phyloP scores from a whole-genome alignment of 441 rosid genomes.

The Gossypium aridum region DNA sequence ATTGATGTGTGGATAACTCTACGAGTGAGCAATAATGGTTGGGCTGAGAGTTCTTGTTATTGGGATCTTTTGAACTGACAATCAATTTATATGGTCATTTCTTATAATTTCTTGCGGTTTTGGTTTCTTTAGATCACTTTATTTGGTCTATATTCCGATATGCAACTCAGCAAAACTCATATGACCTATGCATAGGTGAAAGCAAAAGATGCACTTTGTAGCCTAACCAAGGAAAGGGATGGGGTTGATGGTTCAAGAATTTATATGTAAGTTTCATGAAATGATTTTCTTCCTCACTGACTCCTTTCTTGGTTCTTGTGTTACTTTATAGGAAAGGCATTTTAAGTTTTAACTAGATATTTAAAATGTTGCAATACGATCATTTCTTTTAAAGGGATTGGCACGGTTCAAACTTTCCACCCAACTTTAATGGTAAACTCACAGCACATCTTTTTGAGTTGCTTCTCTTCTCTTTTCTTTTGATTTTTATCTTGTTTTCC shows the following conservation, averaged over 20 bases:
- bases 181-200: conserved; percentile 47
- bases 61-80: conserved; percentile 74
- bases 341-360: background rate
- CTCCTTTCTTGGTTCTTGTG: background rate
- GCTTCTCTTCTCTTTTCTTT: background rate
- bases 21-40: conserved; percentile 93
- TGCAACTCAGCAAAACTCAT: conserved; percentile 2
- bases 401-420: background rate
- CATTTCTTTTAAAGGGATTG: background rate
- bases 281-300: conserved; percentile 3
- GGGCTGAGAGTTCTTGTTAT: conserved; percentile 53
- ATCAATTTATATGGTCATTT: conserved; percentile 69
- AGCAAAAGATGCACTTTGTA: conserved; percentile 62
- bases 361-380: background rate
- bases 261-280: conserved; percentile 54
- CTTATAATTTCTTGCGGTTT: conserved; percentile 11
- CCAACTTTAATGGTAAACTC: background rate
- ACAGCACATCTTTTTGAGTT: background rate
- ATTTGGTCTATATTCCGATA: background rate
- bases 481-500: background rate
- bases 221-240: conserved; percentile 62
- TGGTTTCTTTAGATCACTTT: conserved; percentile 3
- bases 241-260: conserved; percentile 87
- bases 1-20: conserved; percentile 79
- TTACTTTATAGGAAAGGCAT: background rate